Evolutionary conservation across 768 basidiomycete species (phyloP), one percentile per base, ranked within the genome.

Genomic region (Kwoniella dendrophila): DNA sequence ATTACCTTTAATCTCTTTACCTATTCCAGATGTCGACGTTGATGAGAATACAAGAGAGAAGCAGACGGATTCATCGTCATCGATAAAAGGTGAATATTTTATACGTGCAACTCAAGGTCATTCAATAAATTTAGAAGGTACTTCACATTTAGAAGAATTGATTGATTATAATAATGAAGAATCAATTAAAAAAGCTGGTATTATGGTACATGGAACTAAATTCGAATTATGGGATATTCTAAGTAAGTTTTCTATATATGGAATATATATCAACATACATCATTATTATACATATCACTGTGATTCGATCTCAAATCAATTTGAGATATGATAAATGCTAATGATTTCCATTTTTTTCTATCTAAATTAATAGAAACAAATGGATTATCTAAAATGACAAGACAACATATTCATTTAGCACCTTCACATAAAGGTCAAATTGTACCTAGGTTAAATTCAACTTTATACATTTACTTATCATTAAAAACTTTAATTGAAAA

Each of bases 341-440:
- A 49, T 49, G 22, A 10, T 27, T 49, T 14, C 26, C 6, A 24
- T 29, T 49, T 22, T 26, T 49, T 18, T 32, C 18, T 20, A 12
- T 30, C 11, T 51, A 18, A 5, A 14, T 38, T 20, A 22, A 38
- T 30, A 62, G 60, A 56, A n/a, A 22, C 22, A 12, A 40, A 62
- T 65, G 92, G 93, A 0, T 78, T 96, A 18, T 91, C 88, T 0
- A 87, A 83, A 64, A 96, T 94, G 92, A 83, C 80, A 12, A 83
- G 95, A 26, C 95, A 93, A 72, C 93, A 97, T 72, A 89, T 98
- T 38, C 95, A 99, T 78, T 82, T 96, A 14, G 93, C 94, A 0
- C 89, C 92, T 75, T 87, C 89, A 34, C 80, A 75, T 1, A 83
- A 84, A 4, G 86, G 69, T 24, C 12, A 41, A 14, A 56, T 53